These are phyloP conservation scores for Pelagomonas calceolata DNA, from an alignment of 108 stramenopile genomes.

Conservation along the genomic window DNA sequence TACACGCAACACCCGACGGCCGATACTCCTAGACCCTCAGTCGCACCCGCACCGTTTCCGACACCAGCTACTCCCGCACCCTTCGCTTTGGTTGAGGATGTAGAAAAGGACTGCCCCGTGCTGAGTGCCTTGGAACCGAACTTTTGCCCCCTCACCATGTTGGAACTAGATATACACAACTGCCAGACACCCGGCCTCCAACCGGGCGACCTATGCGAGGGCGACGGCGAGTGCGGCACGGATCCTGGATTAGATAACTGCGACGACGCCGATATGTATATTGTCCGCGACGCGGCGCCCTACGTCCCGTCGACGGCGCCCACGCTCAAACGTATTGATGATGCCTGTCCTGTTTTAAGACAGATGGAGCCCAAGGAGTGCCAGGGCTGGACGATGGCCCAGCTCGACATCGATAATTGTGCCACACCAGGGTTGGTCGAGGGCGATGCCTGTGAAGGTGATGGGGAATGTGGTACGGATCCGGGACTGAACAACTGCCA, in stretches of 20 bases:
- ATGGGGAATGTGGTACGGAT: background rate
- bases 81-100: too few species aligned
- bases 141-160: background rate
- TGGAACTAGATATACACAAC: background rate
- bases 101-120: too few species aligned
- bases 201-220: background rate
- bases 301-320: too few species aligned
- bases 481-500: background rate
- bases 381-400: too few species aligned
- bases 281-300: background rate
- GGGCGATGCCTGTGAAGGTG: background rate
- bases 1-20: too few species aligned
- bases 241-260: background rate
- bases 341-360: too few species aligned
- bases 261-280: background rate
- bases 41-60: too few species aligned
- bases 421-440: background rate
- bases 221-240: constrained; percentile 1
- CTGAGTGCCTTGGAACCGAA: too few species aligned
- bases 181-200: background rate
- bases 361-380: too few species aligned
- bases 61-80: too few species aligned
- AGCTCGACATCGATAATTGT: background rate
- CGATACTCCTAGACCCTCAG: too few species aligned
- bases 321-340: too few species aligned